Base-by-base conservation (phyloP, 2,329 filamentous ascomycete genomes). In the Colletotrichum trifolii region DNA sequence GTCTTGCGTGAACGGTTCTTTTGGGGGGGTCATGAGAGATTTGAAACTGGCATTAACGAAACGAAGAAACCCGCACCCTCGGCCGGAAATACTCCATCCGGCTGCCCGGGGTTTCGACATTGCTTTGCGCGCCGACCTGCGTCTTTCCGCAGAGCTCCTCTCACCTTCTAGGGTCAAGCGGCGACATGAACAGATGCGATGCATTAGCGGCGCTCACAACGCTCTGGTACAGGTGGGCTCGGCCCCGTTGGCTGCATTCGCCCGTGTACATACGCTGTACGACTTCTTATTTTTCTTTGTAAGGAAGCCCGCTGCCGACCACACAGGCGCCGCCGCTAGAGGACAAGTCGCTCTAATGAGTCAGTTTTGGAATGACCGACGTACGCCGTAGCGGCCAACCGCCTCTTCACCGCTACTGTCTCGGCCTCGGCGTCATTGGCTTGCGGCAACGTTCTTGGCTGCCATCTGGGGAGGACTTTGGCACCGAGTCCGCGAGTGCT, bases 381-480 rank as follows among this genome's bases (percentile, higher is more conserved):
- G 53, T 56, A 25, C 54, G 54, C 54, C 42, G 54, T 34, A n/a
- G 42, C 13, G 54, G 48, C 42, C 48, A 56, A 65, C n/a, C 35
- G 10, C 34, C 36, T 36, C 53, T 57, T 63, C 63, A 63, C 64
- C 64, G 64, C 64, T 54, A 60, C 40, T 58, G 50, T 40, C 33
- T 12, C 42, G 12, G 15, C 43, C 40, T n/a, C 34, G 47, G 60
- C 54, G 35, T 40, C 43, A 66, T 66, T 66, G 64, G 60, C 64
- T 46, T 35, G 34, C 43, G 12, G 38, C 39, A 52, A n/a, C 33
- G 25, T 25, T 25, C 25, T 25, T 25, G 25, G 25, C 25, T 25
- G 25, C 25, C 25, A 25, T 25, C 25, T 25, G 25, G 25, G 25
- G 25, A 25, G 25, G 25, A 25, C 25, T 25, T 5, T 25, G 25